Evolutionary conservation across 1,284 basidiomycete species (phyloP), one percentile per base, ranked within the genome.

Genomic region (Xanthoconium separans): DNA sequence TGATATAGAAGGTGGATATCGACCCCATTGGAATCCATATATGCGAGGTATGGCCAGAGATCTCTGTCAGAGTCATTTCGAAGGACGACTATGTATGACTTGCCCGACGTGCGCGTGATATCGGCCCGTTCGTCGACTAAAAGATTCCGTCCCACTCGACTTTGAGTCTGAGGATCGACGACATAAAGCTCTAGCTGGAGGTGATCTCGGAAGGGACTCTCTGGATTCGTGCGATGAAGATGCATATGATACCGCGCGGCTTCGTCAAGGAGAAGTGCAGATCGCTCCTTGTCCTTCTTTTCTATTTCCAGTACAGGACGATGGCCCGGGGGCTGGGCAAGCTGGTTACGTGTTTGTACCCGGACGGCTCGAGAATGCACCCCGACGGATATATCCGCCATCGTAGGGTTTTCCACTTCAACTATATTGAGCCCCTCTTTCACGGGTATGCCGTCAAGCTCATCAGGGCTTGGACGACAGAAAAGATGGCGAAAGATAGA

Each of bases 161-260:
- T 61, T 65, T 70, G 69, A 8, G 63, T 63, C 29, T 61, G 59
- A 16, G 65, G 60, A 54, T 78, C 71, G 29, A 77, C 56, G 24
- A 68, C 66, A 59, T 68, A 74, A 24, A 79, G 66, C 50, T 73
- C 72, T 63, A 79, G 68, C 22, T 62, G 66, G 29, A 78, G 66
- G 27, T 68, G 56, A 43, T 66, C 65, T 40, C 67, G 64, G 44
- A 76, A 66, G 0, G 75, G 75, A 18, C 63, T 67, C 30, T 68
- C 58, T 1, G 74, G 70, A 33, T 80, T 77, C 44, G 65, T 73
- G 47, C 74, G 71, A 55, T 76, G 71, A 40, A 79, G 74, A 57
- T 78, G 77, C 60, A 75, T 70, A 40, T 78, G 74, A 59, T 77
- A 79, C 44, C 71, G 74, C 13, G 77, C 76, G 10, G 77, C 77